A percentile compares a stretch with the other conserved stretches of the same genome.
Conservation (phyloP, 164 flowering plant species). For the Umbellularia californica region DNA sequence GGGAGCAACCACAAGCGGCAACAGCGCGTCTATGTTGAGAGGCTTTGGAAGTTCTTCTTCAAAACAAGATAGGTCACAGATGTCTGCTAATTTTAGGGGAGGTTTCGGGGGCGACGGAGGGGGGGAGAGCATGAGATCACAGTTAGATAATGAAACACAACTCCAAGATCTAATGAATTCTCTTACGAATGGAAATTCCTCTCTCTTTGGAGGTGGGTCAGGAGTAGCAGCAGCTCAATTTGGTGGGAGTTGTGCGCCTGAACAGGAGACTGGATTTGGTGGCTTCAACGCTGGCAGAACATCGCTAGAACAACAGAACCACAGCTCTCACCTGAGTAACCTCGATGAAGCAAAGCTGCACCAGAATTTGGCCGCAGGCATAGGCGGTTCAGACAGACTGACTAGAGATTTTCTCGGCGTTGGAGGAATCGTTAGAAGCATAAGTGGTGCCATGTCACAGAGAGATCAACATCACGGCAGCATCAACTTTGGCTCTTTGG, state of each 20-base stretch:
- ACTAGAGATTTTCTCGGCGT: slow-evolving; percentile 82
- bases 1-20: slow-evolving; percentile 64
- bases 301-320: slow-evolving; percentile 21
- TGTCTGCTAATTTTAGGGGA: slow-evolving; percentile 22
- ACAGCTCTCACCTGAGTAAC: slow-evolving; percentile 15
- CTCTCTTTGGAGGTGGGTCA: slow-evolving; percentile 25
- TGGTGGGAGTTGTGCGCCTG: slow-evolving; percentile 7
- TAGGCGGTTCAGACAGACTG: slow-evolving; percentile 51
- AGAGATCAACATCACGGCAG: slow-evolving; percentile 32
- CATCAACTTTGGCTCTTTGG: slow-evolving; percentile 33
- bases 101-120: slow-evolving; percentile 14
- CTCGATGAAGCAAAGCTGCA: slow-evolving; percentile 35
- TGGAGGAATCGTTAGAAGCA: slow-evolving; percentile 54
- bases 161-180: slow-evolving; percentile 61
- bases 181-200: slow-evolving; percentile 36
- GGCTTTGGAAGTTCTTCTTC: slow-evolving; percentile 40
- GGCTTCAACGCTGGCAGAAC: slow-evolving; percentile 23
- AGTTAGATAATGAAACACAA: slow-evolving; percentile 33
- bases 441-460: slow-evolving; percentile 31
- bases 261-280: slow-evolving; percentile 22
- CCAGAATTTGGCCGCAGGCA: slow-evolving; percentile 24
- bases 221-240: slow-evolving; percentile 18
- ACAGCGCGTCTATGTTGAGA: slow-evolving; percentile 35
- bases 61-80: slow-evolving; percentile 19
- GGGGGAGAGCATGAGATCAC: slow-evolving; percentile 26